Conservation (phyloP, 140 eudicot species). For the Ambrosia hybrid region DNA sequence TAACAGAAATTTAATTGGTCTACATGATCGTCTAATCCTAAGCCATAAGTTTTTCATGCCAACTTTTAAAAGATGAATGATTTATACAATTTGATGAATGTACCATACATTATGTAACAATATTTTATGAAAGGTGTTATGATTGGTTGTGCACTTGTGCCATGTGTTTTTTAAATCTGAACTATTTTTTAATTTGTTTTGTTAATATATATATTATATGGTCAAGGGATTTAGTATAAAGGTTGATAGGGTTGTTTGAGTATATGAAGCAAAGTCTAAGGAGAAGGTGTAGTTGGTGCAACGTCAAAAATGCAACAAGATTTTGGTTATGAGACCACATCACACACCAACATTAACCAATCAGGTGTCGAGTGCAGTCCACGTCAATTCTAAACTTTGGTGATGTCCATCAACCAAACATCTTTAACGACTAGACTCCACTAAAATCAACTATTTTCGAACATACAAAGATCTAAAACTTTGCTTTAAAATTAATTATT, state of each 20-base stretch:
- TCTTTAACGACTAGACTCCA: conserved; percentile 27
- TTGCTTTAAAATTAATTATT: neutral
- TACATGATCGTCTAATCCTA: neutral
- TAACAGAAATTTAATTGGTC: neutral
- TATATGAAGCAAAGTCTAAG: conserved; percentile 26
- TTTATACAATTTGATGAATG: neutral
- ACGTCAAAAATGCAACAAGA: conserved; percentile 31
- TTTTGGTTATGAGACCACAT: conserved; percentile 29
- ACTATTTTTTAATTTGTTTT: neutral
- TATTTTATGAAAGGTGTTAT: no score
- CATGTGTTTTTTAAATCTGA: neutral
- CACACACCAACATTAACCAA: conserved; percentile 34
- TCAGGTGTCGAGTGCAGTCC: conserved; percentile 30
- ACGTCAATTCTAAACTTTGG: conserved; percentile 20
- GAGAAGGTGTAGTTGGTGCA: conserved; percentile 35
- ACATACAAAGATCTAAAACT: neutral
- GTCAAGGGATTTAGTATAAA: neutral
- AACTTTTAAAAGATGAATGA: neutral
- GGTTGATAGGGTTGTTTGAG: conserved; percentile 12
- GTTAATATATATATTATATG: neutral
- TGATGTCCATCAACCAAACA: conserved; percentile 26
- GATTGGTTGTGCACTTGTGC: neutral
- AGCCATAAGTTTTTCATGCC: neutral
- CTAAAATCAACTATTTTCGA: neutral
- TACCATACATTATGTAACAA: neutral